Base-by-base conservation (phyloP, 164 flowering plant genomes). In the Tetrastigma voinierianum region DNA sequence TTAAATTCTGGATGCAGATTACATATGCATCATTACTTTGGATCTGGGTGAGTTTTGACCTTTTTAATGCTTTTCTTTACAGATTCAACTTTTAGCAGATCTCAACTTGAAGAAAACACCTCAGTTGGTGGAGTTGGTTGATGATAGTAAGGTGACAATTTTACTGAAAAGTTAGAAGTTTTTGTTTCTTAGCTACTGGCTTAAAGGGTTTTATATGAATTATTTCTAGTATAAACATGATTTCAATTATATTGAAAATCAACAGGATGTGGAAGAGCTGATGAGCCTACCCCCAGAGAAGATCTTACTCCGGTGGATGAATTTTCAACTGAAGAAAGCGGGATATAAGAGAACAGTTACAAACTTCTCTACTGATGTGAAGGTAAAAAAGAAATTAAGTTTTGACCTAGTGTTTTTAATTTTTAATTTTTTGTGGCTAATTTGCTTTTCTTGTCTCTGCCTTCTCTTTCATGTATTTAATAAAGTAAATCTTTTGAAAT, bases 1-100 rank as follows among this genome's bases (percentile, higher is more conserved):
- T 32, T 68, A 4, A n/a, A 18, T 1, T 23, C 14, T 43, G 3
- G 44, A 10, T 51, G 44, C n/a, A n/a, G 18, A 52, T 58, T 1
- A 9, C 3, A 9, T 9, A 48, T 25, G 1, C 44, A 48, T 51
- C 9, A 59, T 43, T 43, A 47, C 3, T 16, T 12, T n/a, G 2
- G 44, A 11, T 46, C 11, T 21, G 56, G 15, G 20, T 2, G 13
- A 55, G 13, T 25, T 61, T 70, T 71, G 44, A 57, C 40, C 56
- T 60, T 46, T 45, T 15, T 48, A 24, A 53, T 55, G 11, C 20
- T 23, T 65, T 10, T 65, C 16, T 13, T 45, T 57, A 71, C 65
- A 92, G 98, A 93, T 93, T 79, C 98, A 93, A 93, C 76, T 93
- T 24, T 66, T 93, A 72, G 96, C 98, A 13, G 98, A 93, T 79